Evolutionary conservation across 768 basidiomycete species (phyloP), one percentile per base, ranked within the genome.

Genomic region (Boletus sp.): DNA sequence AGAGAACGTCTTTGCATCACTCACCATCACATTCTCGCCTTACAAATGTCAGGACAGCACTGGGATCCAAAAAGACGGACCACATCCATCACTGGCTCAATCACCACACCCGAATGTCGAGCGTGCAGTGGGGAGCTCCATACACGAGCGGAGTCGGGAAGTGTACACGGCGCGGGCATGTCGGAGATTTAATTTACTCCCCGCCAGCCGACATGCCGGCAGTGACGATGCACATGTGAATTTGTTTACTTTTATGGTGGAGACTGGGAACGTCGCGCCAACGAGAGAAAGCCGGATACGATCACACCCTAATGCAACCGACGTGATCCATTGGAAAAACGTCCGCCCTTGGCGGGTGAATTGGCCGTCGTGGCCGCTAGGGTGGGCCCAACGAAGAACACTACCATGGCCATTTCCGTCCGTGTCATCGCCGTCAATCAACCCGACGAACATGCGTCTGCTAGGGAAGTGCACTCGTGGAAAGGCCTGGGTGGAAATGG

Each of bases 321-420:
- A 51, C 54, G n/a, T 32, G 7, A 21, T 29, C 32, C 9, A 55
- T 60, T 60, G 59, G 42, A 61, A 56, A 61, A 61, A 45, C 38
- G 19, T 23, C 45, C 23, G 4, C 38, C 30, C 25, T 38, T 33
- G 7, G 45, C 21, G 19, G 19, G 40, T 34, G 23, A 1, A 19
- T 25, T 37, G 32, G 27, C 21, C 47, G 27, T 30, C 0, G 21
- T 33, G 30, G 23, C 50, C 41, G 38, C n/a, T 25, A 41, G 49
- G 45, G 43, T 30, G 6, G 37, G 21, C 37, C n/a, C 33, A 19
- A 19, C 15, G 14, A 27, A 29, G n/a, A 33, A 30, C 21, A 44
- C 47, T 7, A n/a, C 23, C n/a, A n/a, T n/a, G n/a, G n/a, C 29
- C 29, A 39, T 11, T 21, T 10, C 41, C 45, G 48, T 47, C 46